Evolutionary conservation across 345 rosid genomes (phyloP), one percentile per base, ranked within the genome.

Genomic region (Populus nigra): DNA sequence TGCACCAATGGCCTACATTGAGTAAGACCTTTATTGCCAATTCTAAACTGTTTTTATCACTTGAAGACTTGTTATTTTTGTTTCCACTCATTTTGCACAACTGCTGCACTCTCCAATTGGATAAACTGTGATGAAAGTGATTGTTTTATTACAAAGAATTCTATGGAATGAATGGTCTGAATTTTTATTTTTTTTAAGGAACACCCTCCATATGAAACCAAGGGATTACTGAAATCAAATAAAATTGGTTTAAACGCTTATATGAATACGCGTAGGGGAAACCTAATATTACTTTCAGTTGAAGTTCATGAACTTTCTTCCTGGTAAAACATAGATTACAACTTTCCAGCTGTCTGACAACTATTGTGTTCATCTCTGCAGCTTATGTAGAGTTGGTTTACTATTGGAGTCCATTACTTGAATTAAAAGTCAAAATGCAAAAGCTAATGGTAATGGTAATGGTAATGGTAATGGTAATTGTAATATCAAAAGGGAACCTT

Each of bases 1-100:
- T 81, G 99, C 97, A 62, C 90, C 89, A 49, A 92, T 93, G 98
- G 97, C 98, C 69, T 93, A 93, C 84, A 91, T 93, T 50, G 99
- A 93, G 99, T 95, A 86, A 87, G 91, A 78, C 25, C 20, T 12
- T 7, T 69, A n/a, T 71, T 57, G 43, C 23, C 25, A 65, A 38
- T 69, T 35, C 16, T 10, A 7, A 31, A 65, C 50, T 65, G 31
- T 36, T 50, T 68, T 17, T 73, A 65, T 62, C 38, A 11, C 13
- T 38, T 38, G 18, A 68, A 36, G 35, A 25, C 55, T 45, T 38
- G 10, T 57, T 36, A 73, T 68, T 22, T 65, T n/a, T 69, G 33
- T 38, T 68, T 73, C 71, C 22, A 47, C 5, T 5, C 57, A 23
- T 10, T 63, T 63, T 75, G 50, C 47, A 9, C 29, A 27, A 0